Conservation (phyloP, 805 yeast species). For the Crinitomyces ghanaensis region DNA sequence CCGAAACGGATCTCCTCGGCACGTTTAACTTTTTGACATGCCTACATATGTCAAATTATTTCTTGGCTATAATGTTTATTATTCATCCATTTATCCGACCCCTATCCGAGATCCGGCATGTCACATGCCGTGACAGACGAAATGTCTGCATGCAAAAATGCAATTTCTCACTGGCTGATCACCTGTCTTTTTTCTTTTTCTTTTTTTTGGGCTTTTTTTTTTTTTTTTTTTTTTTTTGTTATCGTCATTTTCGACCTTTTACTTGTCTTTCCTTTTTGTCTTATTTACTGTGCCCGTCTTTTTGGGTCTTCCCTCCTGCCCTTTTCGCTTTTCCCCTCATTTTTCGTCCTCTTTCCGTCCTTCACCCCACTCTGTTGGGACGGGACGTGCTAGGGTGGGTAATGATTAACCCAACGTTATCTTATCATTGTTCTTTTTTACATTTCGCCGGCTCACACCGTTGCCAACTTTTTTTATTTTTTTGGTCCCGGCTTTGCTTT, state of each 20-base stretch:
- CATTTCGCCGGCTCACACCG: too few relatives aligned
- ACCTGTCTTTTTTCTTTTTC: conserved; percentile 1
- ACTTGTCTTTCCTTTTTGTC: not conserved
- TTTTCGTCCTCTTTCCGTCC: not conserved
- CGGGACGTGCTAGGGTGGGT: too few relatives aligned
- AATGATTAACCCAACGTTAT: too few relatives aligned
- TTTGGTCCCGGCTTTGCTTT: too few relatives aligned
- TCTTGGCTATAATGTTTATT: not conserved
- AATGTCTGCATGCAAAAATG: not conserved
- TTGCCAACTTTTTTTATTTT: too few relatives aligned
- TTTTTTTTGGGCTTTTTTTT: conserved; percentile 1
- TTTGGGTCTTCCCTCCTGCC: not conserved
- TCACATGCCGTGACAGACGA: too few relatives aligned
- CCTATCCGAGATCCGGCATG: not conserved
- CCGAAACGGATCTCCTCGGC: too few relatives aligned
- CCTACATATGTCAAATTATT: too few relatives aligned
- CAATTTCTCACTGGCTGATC: conserved; percentile 1
- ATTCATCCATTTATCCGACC: not conserved
- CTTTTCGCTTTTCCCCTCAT: not conserved
- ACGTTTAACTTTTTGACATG: too few relatives aligned
- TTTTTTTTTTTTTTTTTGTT: conserved; percentile 1
- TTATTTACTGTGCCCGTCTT: not conserved
- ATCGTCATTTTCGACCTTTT: not conserved
- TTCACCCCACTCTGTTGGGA: too few relatives aligned
- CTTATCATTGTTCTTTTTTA: too few relatives aligned